phyloP scores from a whole-genome alignment of 345 rosid genomes.

The Populus simonii region DNA sequence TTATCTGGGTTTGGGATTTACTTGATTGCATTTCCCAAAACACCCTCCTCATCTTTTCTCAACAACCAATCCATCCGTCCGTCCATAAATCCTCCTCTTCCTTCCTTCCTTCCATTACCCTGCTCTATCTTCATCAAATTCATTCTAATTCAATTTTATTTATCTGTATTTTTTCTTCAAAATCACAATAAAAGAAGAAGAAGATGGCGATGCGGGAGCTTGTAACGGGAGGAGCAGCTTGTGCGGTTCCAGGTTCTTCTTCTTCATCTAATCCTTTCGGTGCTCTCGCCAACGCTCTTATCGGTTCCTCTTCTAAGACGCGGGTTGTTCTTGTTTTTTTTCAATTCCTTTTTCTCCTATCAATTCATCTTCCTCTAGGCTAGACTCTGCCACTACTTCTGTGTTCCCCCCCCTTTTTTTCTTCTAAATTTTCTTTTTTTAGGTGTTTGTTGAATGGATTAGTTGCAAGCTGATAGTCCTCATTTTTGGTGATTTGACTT shows the following conservation, averaged over 20 bases:
- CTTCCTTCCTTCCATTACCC: no score
- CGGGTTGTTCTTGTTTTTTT: constrained; percentile 47
- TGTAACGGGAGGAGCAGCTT: constrained; percentile 91
- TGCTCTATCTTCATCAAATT: no score
- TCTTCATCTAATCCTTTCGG: constrained; percentile 90
- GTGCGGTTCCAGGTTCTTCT: constrained; percentile 91
- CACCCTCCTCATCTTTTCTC: no score
- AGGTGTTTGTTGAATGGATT: background rate
- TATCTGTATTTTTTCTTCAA: background rate
- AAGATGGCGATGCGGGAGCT: constrained; percentile 95
- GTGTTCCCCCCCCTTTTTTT: background rate
- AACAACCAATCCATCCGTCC: no score
- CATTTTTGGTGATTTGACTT: background rate
- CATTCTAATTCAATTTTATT: no score
- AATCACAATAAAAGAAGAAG: background rate
- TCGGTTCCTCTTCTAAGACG: constrained; percentile 87
- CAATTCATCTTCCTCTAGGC: background rate
- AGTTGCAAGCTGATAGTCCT: background rate
- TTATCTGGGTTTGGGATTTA: no score
- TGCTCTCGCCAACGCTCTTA: constrained; percentile 83
- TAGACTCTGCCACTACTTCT: background rate
- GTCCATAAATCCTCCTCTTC: no score
- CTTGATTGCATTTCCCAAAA: no score
- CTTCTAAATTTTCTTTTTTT: background rate
- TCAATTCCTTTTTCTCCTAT: background rate